These are phyloP conservation scores for Tetradesmus obliquus DNA, from an alignment of 139 green algal species.

Conservation along the genomic window DNA sequence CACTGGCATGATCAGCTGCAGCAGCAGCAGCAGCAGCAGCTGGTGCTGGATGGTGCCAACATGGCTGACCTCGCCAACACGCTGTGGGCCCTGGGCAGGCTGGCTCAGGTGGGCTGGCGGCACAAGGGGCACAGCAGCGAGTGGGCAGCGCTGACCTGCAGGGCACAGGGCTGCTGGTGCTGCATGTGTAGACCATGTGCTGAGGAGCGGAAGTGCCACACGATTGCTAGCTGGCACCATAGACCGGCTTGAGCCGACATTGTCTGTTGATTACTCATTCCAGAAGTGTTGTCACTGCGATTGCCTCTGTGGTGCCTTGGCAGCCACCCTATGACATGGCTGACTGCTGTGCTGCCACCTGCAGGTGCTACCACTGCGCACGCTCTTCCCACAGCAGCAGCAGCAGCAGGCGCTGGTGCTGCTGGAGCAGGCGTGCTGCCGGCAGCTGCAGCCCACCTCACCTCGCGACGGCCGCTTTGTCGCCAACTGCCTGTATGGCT, in stretches of 20 bases:
- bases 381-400: not conserved
- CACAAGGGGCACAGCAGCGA: not conserved
- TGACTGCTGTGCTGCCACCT: slow-evolving; percentile 1
- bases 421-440: slow-evolving; percentile 26
- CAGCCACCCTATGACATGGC: too few species aligned
- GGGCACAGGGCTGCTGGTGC: too few species aligned
- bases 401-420: not conserved
- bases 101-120: slow-evolving; percentile 1
- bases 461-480: not conserved
- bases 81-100: slow-evolving; percentile 29
- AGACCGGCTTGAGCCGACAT: too few species aligned
- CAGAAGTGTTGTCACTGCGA: too few species aligned
- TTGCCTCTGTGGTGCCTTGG: too few species aligned
- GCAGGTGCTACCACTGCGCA: not conserved
- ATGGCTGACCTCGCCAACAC: slow-evolving; percentile 15
- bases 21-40: not conserved
- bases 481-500: slow-evolving; percentile 17
- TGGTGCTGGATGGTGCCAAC: not conserved
- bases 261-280: too few species aligned
- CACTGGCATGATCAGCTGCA: not conserved
- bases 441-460: slow-evolving; percentile 16
- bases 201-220: too few species aligned
- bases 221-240: too few species aligned
- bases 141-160: too few species aligned
- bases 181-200: too few species aligned